Evolutionary conservation across 352 stramenopile genomes (phyloP), one percentile per base, ranked within the genome.

Genomic region (Aphanomyces invadans): DNA sequence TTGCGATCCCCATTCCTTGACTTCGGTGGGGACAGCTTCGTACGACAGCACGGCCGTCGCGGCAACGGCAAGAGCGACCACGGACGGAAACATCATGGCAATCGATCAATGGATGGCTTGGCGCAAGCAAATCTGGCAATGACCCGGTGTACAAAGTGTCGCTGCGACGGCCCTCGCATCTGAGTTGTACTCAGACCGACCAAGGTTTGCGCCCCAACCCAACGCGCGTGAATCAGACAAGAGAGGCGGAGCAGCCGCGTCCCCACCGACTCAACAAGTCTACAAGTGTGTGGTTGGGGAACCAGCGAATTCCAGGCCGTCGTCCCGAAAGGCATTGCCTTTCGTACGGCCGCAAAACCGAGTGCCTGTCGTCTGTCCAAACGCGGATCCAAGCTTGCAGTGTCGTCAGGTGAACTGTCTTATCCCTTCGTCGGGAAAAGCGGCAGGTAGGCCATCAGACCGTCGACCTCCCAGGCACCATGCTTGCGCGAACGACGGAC

Each of bases 1-100:
- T 53, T 65, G 57, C 1, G 33, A 51, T 15, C 57, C 57, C 57
- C 57, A 65, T 4, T 28, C 44, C 11, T 48, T 48, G 55, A 10
- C 11, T 23, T 48, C 15, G 4, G 31, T 23, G 3, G 33, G 19
- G 4, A 26, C 57, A 2, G 57, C 10, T 25, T 7, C 44, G 36
- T 42, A 15, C 23, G 44, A 52, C 9, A 45, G 38, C 9, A 45
- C 38, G 38, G 9, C 17, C 9, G 38, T 17, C 9, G 38, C 38
- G 9, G 44, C 44, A 25, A 52, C 19, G 44, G 23, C 9, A 4
- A 19, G 9, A 19, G 44, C 23, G 44, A 5, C 5, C 44, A 23
- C 12, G 44, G 19, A 25, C 9, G 44, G 9, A 5, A 52, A 25
- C 9, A 52, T 52, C 21, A 52, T 9, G 9, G 4, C 4, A 52